A percentile compares a stretch with the other conserved stretches of the same genome.
Conservation (phyloP, 371 early-diverging fungal genomes). For the Nosema muscidifuracis region DNA sequence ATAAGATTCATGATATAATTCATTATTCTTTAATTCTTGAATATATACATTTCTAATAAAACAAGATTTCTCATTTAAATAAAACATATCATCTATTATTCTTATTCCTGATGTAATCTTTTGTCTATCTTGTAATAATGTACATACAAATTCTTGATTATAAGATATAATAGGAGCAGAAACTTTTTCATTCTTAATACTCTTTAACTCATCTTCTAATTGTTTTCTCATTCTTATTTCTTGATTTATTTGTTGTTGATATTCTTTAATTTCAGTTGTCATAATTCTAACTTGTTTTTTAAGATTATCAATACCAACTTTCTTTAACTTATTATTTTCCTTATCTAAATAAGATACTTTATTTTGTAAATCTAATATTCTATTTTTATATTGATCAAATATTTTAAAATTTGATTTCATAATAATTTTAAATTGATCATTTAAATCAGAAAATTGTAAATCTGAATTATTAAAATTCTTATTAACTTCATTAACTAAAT, state of each 20-base stretch:
- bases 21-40: constrained; percentile 44
- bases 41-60: constrained; percentile 36
- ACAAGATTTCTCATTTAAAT: constrained; percentile 6
- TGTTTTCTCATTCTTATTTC: constrained; percentile 32
- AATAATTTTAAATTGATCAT: no score
- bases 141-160: constrained; percentile 25
- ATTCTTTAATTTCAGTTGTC: constrained; percentile 52
- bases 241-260: constrained; percentile 50
- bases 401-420: no score
- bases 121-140: not conserved
- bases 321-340: constrained; percentile 6
- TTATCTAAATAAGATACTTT: not conserved
- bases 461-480: no score
- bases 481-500: not conserved
- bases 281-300: constrained; percentile 48
- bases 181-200: constrained; percentile 21
- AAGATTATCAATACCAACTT: constrained; percentile 25
- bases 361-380: no score
- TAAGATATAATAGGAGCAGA: not conserved
- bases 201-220: constrained; percentile 45
- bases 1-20: constrained; percentile 38
- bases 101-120: constrained; percentile 2
- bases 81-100: constrained; percentile 21
- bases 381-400: no score
- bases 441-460: no score